Evolutionary conservation across 2,329 filamentous ascomycete genomes (phyloP), one percentile per base, ranked within the genome.

Genomic region (Colletotrichum higginsianum): DNA sequence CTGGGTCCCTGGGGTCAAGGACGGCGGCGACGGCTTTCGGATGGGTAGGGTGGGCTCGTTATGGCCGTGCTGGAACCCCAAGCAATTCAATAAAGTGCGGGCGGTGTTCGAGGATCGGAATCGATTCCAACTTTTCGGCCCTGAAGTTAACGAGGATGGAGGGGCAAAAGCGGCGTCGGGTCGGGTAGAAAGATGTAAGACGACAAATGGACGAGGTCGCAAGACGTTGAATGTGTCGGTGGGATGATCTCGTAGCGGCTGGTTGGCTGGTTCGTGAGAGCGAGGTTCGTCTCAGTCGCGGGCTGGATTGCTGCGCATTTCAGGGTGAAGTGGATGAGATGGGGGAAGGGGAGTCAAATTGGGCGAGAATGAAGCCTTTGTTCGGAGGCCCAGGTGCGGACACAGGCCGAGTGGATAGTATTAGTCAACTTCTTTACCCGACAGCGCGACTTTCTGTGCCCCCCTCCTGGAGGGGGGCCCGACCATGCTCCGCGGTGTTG

Each of bases 401-500:
- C 67, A 63, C 58, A 63, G 67, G 56, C 71, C 64, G 56, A 73
- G 52, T 65, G 64, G 70, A 66, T 72, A 46, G 55, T 61, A 72
- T 72, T 72, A 72, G 70, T 72, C 70, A 72, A 72, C 40, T 61
- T 71, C 66, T 72, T 72, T 72, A 72, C 57, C 66, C 66, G 66
- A 72, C 69, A 70, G 69, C 66, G 61, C 49, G 49, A 66, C 71
- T 67, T 71, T 57, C 52, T 62, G 57, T 30, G 23, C 38, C 52
- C 38, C 49, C 47, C 50, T n/a, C 18, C 18, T 21, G n/a, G 23
- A 52, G 46, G 44, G 52, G 64, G 46, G 46, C n/a, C 65, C 64
- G 23, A 71, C 46, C 18, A 40, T 68, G 57, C 64, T 63, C 65
- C 44, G 46, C 23, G 30, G n/a, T 63, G 65, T 52, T 63, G 58